Evolutionary conservation across 1,284 basidiomycete genomes (phyloP).

Genomic region (Pisolithus thermaeus): DNA sequence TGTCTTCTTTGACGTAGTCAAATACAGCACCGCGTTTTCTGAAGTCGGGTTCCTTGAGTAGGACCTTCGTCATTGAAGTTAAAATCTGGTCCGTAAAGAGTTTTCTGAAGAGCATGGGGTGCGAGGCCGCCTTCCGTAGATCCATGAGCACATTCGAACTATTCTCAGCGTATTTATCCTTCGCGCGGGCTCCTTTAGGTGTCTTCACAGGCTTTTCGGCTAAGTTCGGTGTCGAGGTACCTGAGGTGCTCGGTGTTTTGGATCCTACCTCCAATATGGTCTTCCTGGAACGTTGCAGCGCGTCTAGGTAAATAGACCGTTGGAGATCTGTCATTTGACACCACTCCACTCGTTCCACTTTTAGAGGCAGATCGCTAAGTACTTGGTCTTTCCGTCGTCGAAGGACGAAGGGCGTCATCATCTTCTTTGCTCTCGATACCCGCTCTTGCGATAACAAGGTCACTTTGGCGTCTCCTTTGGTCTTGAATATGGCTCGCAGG

Average conservation of each 20-base stretch:
- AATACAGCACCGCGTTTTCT: constrained; percentile 73
- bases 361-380: constrained; percentile 86
- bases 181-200: constrained; percentile 40
- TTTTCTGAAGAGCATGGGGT: constrained; percentile 92
- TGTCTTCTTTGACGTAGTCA: constrained; percentile 85
- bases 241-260: constrained; percentile 29
- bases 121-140: constrained; percentile 90
- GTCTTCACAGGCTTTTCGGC: constrained; percentile 40
- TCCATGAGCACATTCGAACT: constrained; percentile 94
- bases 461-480: constrained; percentile 82
- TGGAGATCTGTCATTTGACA: constrained; percentile 91
- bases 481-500: constrained; percentile 94
- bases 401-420: constrained; percentile 99
- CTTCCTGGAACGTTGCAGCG: constrained; percentile 80
- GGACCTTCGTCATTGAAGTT: constrained; percentile 69
- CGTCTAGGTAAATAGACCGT: constrained; percentile 79
- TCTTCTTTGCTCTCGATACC: constrained; percentile 92
- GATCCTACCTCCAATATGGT: constrained; percentile 60
- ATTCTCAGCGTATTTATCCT: constrained; percentile 70
- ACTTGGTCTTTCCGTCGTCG: constrained; percentile 92
- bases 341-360: constrained; percentile 89
- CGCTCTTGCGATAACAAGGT: constrained; percentile 86
- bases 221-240: constrained; percentile 31
- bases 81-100: constrained; percentile 78
- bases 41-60: constrained; percentile 90